phyloP scores from a whole-genome alignment of 2,329 filamentous ascomycete species.

The Colletotrichum horii region DNA sequence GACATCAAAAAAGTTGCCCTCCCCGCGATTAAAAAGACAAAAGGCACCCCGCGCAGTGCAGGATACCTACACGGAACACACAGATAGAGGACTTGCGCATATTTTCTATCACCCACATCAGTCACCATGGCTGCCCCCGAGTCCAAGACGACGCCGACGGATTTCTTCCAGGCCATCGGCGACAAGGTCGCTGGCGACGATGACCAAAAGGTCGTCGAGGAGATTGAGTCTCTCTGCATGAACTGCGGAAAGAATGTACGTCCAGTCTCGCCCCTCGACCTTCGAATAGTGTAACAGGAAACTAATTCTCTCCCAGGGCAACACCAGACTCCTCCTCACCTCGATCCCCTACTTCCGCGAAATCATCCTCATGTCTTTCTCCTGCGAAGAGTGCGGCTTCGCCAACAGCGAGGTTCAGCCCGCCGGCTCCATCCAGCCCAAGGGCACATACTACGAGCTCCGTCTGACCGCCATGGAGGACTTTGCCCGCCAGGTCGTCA shows the following conservation, averaged over 20 bases:
- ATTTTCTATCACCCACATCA: background rate
- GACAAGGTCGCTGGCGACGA: conserved; percentile 60
- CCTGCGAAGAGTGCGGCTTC: conserved; percentile 86
- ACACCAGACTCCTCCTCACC: conserved; percentile 85
- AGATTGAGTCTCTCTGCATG: conserved; percentile 84
- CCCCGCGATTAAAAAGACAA: background rate
- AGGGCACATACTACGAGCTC: conserved; percentile 83
- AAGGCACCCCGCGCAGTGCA: background rate
- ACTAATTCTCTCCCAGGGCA: conserved; percentile 61
- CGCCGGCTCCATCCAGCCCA: conserved; percentile 89
- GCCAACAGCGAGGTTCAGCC: conserved; percentile 94
- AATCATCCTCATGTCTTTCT: conserved; percentile 96
- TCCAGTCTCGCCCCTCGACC: background rate
- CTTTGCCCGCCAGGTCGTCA: conserved; percentile 86
- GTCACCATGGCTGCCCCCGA: conserved; percentile 48
- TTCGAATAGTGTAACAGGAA: background rate
- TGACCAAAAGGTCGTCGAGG: conserved; percentile 63
- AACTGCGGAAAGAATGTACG: conserved; percentile 80
- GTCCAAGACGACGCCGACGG: conserved; percentile 44
- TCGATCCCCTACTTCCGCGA: conserved; percentile 97
- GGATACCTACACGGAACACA: background rate
- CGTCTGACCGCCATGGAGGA: conserved; percentile 76
- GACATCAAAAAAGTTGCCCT: conserved; percentile 8
- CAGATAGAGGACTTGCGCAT: background rate
- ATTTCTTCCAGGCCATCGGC: conserved; percentile 69